Evolutionary conservation across 2,329 filamentous ascomycete genomes (phyloP), one percentile per base, ranked within the genome.

Genomic region (Pseudodiploospora longispora): DNA sequence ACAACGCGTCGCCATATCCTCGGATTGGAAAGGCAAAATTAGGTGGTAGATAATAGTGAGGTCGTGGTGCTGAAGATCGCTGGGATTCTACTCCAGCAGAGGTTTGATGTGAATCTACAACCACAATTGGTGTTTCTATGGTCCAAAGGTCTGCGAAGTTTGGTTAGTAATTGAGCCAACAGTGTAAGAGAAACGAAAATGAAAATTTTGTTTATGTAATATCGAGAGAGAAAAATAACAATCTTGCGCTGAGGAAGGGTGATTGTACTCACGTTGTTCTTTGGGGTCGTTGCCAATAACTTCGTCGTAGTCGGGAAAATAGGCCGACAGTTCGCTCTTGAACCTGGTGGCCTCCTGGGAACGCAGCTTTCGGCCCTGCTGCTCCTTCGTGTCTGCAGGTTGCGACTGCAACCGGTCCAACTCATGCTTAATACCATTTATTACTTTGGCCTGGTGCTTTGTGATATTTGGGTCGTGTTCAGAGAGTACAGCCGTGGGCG

Each of bases 261-360:
- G 4, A 28, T 19, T 8, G 32, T 31, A 71, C 78, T 62, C 75
- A 90, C 89, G 83, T 55, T 83, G 73, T 65, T 90, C 83, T 55
- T 84, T 84, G 34, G 82, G 79, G 50, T 87, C 83, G 59, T 94
- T 87, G 50, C 87, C 89, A 66, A 97, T 88, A 53, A 96, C 79
- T 61, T 95, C 87, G 65, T 96, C 90, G 64, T 95, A 97, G 58
- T 94, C 90, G 42, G 86, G 82, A 59, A 97, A 96, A 67, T 95
- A 97, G 39, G 81, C 78, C 33, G 89, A 83, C 49, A 97, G 74
- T 59, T 96, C 90, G 66, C 89, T 96, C 73, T 94, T 95, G 67
- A 89, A 83, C 54, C 87, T 77, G 41, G 83, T 83, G 8, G 84
- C 85, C 56, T 95, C 88, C 57, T 94, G 86, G 42, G 88, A 95